Percentiles rank a stretch among this genome's conserved stretches.
Conservation (phyloP, 2,329 filamentous ascomycete genomes). For the Cladobotryum protrusum region DNA sequence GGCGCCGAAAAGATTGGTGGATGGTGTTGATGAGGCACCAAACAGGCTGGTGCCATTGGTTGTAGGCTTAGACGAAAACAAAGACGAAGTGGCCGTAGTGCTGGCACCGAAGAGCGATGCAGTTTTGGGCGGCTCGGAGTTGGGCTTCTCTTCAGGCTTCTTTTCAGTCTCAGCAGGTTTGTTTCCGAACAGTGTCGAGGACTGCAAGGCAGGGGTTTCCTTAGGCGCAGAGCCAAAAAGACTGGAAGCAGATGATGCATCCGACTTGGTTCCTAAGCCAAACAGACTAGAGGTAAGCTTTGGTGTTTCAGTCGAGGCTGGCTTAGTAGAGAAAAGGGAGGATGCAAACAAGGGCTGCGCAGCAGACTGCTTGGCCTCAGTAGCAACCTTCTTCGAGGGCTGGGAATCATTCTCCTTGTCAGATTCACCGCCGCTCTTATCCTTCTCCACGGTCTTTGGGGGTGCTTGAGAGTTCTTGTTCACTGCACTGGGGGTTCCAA, state of each 20-base stretch:
- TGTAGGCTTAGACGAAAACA: slow-evolving; percentile 13
- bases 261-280: slow-evolving; percentile 28
- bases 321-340: slow-evolving; percentile 29
- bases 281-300: slow-evolving; percentile 32
- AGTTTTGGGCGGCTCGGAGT: slow-evolving; percentile 16
- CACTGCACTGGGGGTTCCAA: slow-evolving; percentile 26
- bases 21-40: slow-evolving; percentile 5
- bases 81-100: slow-evolving; percentile 2
- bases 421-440: slow-evolving; percentile 34
- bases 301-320: slow-evolving; percentile 20
- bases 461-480: slow-evolving; percentile 22
- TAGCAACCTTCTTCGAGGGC: slow-evolving; percentile 25
- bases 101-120: slow-evolving; percentile 11
- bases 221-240: slow-evolving; percentile 34
- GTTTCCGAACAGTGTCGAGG: slow-evolving; percentile 29
- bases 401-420: slow-evolving; percentile 40
- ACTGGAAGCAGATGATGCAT: slow-evolving; percentile 24
- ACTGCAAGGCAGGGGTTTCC: slow-evolving; percentile 18
- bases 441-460: slow-evolving; percentile 19
- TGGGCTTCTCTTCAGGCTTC: slow-evolving; percentile 21
- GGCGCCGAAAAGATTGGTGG: slow-evolving; percentile 25
- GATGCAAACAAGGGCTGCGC: slow-evolving; percentile 24
- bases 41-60: slow-evolving; percentile 11
- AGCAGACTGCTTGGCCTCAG: slow-evolving; percentile 24
- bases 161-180: slow-evolving; percentile 26